Evolutionary conservation across 257 asterid species (phyloP).

Genomic region (Ligustrum vulgare): DNA sequence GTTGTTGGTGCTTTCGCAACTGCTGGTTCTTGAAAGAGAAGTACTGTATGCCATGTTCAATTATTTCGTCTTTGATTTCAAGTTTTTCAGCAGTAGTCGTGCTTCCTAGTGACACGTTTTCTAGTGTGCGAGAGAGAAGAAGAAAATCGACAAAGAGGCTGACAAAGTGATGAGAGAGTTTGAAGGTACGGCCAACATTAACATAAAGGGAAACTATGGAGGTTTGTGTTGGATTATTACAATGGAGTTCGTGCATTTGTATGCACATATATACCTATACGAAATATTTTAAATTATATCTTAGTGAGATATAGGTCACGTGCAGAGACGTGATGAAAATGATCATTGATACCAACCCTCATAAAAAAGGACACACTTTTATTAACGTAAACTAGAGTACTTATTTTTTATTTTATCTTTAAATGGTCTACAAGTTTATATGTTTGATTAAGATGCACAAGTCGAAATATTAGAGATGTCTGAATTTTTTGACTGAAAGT

Average conservation of each 20-base stretch:
- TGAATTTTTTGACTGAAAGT: neutral
- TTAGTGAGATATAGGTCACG: conserved; percentile 16
- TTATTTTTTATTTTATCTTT: neutral
- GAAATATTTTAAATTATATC: neutral
- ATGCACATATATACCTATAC: neutral
- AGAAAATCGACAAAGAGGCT: neutral
- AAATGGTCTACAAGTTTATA: neutral
- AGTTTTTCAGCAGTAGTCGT: too few relatives aligned
- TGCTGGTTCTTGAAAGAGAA: conserved; percentile 27
- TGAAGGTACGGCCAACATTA: too few relatives aligned
- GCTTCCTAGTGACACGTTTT: neutral
- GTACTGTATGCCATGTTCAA: conserved; percentile 8
- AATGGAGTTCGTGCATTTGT: conserved; percentile 2
- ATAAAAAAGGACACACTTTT: neutral
- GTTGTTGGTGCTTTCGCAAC: conserved; percentile 29
- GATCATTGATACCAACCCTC: neutral
- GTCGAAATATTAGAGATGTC: neutral
- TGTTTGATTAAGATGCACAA: neutral
- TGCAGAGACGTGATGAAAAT: conserved; percentile 6
- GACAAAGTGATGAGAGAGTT: neutral
- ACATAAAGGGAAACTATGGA: conserved; percentile 15
- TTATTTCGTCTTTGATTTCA: too few relatives aligned
- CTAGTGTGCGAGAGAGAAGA: neutral
- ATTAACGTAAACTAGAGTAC: neutral
- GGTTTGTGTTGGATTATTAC: conserved; percentile 6